These are phyloP conservation scores for Infundibulicybe gibba DNA, from an alignment of 768 basidiomycete species.

Conservation along the genomic window DNA sequence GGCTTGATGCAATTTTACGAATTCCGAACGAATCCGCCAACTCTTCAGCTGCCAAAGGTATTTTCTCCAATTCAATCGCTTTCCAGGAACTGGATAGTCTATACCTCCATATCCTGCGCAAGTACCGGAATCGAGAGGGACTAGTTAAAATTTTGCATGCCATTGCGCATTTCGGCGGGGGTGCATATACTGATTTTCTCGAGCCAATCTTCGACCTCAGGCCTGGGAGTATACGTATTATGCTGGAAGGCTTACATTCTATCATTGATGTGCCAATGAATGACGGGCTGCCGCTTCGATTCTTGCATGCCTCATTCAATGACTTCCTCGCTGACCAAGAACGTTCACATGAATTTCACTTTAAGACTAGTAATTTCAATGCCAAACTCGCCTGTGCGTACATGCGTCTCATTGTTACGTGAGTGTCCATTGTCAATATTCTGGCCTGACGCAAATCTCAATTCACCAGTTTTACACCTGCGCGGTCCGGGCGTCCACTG, in stretches of 20 bases:
- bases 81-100: too few species aligned
- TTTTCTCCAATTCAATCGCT: background rate
- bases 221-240: background rate
- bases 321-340: conserved; percentile 5
- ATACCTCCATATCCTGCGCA: too few species aligned
- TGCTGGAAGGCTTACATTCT: conserved; percentile 5
- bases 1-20: conserved; percentile 1
- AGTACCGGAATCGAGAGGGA: too few species aligned
- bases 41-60: background rate
- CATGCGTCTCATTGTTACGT: too few species aligned
- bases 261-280: conserved; percentile 3
- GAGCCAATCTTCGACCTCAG: conserved; percentile 3
- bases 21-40: background rate
- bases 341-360: conserved; percentile 1
- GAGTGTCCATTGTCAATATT: too few species aligned
- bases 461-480: too few species aligned
- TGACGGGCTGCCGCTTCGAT: conserved; percentile 2
- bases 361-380: background rate
- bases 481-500: too few species aligned
- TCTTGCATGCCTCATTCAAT: conserved; percentile 8
- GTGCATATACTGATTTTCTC: too few species aligned
- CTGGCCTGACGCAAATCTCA: too few species aligned
- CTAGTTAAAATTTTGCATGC: conserved; percentile 1
- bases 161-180: background rate
- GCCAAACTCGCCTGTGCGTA: too few species aligned